Evolutionary conservation across 2,329 filamentous ascomycete genomes (phyloP).

Genomic region (Ceratocystis harringtonii): DNA sequence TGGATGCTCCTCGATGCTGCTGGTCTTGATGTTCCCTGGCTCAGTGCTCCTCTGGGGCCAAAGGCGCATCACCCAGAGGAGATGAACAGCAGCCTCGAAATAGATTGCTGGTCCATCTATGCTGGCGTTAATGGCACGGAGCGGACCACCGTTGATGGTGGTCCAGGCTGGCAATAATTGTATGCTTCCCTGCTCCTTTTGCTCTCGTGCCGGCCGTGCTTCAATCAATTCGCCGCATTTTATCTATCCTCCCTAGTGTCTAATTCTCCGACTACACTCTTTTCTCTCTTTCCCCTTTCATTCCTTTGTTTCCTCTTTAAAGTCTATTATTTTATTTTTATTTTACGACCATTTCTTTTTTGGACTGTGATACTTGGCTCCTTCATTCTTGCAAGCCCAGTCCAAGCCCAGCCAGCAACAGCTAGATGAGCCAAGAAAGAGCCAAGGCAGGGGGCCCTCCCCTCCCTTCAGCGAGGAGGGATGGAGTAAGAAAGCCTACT

Average conservation of each 20-base stretch:
- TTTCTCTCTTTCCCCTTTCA: neutral
- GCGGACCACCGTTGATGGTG: neutral
- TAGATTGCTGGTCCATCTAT: neutral
- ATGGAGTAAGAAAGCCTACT: neutral
- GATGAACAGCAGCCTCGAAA: neutral
- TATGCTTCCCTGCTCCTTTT: neutral
- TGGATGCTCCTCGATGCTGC: too few species aligned
- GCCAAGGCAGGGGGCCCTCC: neutral
- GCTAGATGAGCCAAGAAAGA: too few species aligned
- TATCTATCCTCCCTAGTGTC: too few species aligned
- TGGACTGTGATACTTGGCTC: neutral
- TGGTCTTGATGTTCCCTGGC: neutral
- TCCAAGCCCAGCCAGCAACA: neutral
- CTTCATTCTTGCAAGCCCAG: neutral
- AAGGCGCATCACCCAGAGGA: neutral
- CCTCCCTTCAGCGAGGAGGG: neutral
- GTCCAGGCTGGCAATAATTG: neutral
- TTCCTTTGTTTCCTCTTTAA: neutral
- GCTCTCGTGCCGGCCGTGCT: too few species aligned
- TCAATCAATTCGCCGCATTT: neutral
- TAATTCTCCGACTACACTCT: neutral
- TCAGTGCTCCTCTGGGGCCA: neutral
- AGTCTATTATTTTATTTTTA: conserved; percentile 7
- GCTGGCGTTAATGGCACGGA: neutral
- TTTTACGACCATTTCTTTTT: neutral